These are phyloP conservation scores for Lactarius indigo DNA, from an alignment of 768 basidiomycete species.

Conservation along the genomic window DNA sequence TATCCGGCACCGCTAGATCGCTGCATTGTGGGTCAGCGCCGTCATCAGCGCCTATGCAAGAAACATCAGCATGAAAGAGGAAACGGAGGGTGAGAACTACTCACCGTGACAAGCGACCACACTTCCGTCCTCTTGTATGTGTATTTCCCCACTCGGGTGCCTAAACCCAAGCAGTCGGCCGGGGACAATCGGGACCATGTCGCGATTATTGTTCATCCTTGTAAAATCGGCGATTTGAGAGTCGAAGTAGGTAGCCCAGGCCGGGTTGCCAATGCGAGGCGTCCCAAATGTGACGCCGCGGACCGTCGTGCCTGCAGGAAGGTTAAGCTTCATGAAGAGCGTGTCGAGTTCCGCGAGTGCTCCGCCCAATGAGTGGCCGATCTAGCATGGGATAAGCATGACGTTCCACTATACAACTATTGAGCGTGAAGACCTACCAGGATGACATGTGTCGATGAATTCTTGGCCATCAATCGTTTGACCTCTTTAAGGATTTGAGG, in stretches of 20 bases:
- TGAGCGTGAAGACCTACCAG: conserved; percentile 12
- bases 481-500: conserved; percentile 21
- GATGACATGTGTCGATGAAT: conserved; percentile 15
- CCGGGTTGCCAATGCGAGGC: conserved; percentile 21
- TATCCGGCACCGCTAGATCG: conserved; percentile 50
- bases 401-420: too few relatives aligned
- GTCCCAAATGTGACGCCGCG: conserved; percentile 25
- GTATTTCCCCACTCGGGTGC: conserved; percentile 21
- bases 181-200: conserved; percentile 21
- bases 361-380: conserved; percentile 23
- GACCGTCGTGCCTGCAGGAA: conserved; percentile 18
- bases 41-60: conserved; percentile 43
- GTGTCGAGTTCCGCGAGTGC: conserved; percentile 24
- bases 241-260: conserved; percentile 21
- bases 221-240: conserved; percentile 20
- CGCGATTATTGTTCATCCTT: conserved; percentile 23
- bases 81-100: background rate
- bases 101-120: conserved; percentile 14
- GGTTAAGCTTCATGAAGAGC: conserved; percentile 24
- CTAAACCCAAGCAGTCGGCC: conserved; percentile 20
- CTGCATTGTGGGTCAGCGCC: conserved; percentile 51
- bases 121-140: conserved; percentile 15
- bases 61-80: background rate
- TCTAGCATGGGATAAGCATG: background rate
- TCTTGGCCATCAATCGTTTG: conserved; percentile 11